Conservation (phyloP, 176 grass and related monocot genomes). For the Cocos nucifera region DNA sequence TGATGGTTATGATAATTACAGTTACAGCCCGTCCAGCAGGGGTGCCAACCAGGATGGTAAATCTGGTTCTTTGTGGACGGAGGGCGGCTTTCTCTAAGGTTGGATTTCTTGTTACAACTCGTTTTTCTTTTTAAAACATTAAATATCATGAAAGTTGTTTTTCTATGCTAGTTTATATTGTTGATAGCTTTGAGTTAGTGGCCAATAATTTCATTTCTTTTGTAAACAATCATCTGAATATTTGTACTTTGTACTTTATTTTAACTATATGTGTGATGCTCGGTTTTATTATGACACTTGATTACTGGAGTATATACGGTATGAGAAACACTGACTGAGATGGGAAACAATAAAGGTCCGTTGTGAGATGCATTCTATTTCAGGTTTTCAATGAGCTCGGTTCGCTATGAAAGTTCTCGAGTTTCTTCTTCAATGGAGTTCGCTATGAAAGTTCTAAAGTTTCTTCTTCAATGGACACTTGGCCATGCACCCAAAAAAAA, state of each 20-base stretch:
- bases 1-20: slow-evolving; percentile 58
- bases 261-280: background rate
- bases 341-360: too few species aligned
- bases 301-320: too few species aligned
- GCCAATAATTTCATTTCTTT: slow-evolving; percentile 2
- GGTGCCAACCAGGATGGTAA: slow-evolving; percentile 49
- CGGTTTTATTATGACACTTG: too few species aligned
- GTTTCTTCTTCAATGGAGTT: too few species aligned
- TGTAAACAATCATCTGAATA: slow-evolving; percentile 12
- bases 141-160: background rate
- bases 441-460: too few species aligned
- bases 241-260: slow-evolving; percentile 1
- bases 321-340: too few species aligned
- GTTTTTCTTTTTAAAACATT: background rate
- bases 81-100: slow-evolving; percentile 68
- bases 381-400: too few species aligned
- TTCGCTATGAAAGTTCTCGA: too few species aligned
- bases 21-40: slow-evolving; percentile 35
- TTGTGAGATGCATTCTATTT: too few species aligned
- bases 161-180: background rate
- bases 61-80: slow-evolving; percentile 46
- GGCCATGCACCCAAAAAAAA: too few species aligned
- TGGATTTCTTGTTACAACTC: background rate
- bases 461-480: too few species aligned
- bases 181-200: background rate